Conservation (phyloP, 768 basidiomycete genomes). For the Macrolepiota fuliginosa region DNA sequence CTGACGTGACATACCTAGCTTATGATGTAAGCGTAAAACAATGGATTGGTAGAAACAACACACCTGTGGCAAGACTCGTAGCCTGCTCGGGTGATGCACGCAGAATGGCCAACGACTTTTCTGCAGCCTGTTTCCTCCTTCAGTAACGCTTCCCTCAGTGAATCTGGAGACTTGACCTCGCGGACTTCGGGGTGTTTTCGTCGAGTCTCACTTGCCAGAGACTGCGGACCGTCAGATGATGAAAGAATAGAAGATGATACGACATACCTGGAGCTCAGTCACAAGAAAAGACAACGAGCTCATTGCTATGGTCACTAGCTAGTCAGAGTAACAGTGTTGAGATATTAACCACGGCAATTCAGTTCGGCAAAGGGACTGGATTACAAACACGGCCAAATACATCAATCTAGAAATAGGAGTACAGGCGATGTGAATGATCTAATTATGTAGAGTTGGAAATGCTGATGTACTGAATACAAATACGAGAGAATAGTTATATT, state of each 20-base stretch:
- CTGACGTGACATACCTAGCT: slow-evolving; percentile 5
- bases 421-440: neutral
- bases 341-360: neutral
- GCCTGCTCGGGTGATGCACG: slow-evolving; percentile 82
- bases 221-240: slow-evolving; percentile 36
- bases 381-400: slow-evolving; percentile 10
- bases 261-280: slow-evolving; percentile 60
- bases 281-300: slow-evolving; percentile 69
- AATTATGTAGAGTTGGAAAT: neutral
- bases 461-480: no score
- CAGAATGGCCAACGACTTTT: slow-evolving; percentile 80
- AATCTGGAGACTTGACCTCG: slow-evolving; percentile 53
- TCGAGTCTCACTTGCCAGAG: slow-evolving; percentile 84
- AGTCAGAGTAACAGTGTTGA: neutral
- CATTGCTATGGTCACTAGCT: slow-evolving; percentile 33
- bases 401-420: neutral
- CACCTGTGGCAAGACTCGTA: slow-evolving; percentile 73
- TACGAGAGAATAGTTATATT: neutral
- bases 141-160: slow-evolving; percentile 17
- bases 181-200: slow-evolving; percentile 91
- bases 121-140: slow-evolving; percentile 59
- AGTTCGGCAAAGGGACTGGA: neutral
- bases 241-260: neutral
- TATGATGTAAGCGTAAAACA: slow-evolving; percentile 4
- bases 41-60: slow-evolving; percentile 19